phyloP scores from a whole-genome alignment of 352 stramenopile genomes.

The Phytophthora niederhauseri region DNA sequence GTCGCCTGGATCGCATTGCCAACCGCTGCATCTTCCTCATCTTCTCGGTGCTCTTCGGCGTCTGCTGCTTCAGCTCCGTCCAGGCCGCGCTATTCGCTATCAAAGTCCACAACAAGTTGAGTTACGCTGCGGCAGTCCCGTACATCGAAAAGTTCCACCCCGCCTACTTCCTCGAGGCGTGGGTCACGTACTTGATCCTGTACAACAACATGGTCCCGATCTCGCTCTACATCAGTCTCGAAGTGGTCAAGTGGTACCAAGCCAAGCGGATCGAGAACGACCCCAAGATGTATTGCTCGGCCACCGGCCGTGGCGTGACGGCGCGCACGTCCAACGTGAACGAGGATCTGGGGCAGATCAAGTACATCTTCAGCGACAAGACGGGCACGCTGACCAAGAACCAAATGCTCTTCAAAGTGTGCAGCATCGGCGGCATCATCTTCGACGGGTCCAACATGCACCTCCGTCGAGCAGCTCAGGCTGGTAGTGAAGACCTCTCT shows the following conservation, averaged over 20 bases:
- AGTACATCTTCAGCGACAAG: conserved; percentile 99
- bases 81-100: conserved; percentile 54
- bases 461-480: conserved; percentile 48
- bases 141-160: conserved; percentile 43
- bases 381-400: conserved; percentile 99
- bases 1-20: conserved; percentile 71
- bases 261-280: conserved; percentile 92
- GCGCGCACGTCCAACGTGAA: conserved; percentile 95
- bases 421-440: conserved; percentile 91
- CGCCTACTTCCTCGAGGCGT: conserved; percentile 59
- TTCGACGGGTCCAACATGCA: conserved; percentile 85
- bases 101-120: conserved; percentile 36
- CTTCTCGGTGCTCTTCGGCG: conserved; percentile 74
- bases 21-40: conserved; percentile 89
- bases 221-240: conserved; percentile 97
- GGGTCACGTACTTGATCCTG: conserved; percentile 84
- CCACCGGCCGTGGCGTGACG: conserved; percentile 70
- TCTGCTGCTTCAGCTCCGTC: conserved; percentile 73
- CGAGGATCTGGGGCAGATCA: conserved; percentile 97
- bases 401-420: conserved; percentile 98
- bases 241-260: conserved; percentile 97
- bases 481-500: conserved; percentile 22
- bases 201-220: conserved; percentile 96
- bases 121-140: conserved; percentile 28
- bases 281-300: conserved; percentile 57